Base-by-base conservation (phyloP, 768 basidiomycete species). In the Scleroderma bovista region DNA sequence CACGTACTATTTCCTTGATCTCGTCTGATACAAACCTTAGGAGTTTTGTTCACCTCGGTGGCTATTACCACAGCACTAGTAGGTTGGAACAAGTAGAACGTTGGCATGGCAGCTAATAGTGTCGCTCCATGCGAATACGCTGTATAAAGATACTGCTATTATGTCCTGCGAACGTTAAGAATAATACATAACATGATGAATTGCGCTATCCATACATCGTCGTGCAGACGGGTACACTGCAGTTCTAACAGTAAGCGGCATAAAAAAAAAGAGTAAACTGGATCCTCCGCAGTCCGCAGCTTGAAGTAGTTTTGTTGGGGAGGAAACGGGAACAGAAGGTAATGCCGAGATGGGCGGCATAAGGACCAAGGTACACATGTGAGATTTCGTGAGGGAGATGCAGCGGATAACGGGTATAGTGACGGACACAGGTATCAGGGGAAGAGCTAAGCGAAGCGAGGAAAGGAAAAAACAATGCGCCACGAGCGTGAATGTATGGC, bases 331-430 rank as follows among this genome's bases (percentile, higher is more conserved):
- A 43, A 50, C 52, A 49, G 51, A 51, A 51, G 52, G 58, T 16
- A 15, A 37, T 50, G 40, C 17, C 47, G 51, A 48, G 57, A 57
- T 55, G 60, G 48, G 48, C 48, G 54, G 56, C 42, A 52, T 56
- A 53, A 19, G 43, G 45, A 44, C 57, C 63, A 23, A 8, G 22
- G 22, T 42, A 19, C 31, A 16, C 26, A 26, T 26, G 22, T 16
- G 31, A n/a, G 49, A 44, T 64, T 64, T 60, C n/a, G n/a, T n/a
- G n/a, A n/a, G 63, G 29, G 58, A 62, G 61, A 54, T 53, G 60
- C 20, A 51, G 43, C n/a, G n/a, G n/a, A n/a, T n/a, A n/a, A 57
- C 56, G 61, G 63, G 63, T 65, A 65, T 65, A 61, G n/a, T 33
- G 48, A 51, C 46, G 61, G 34, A 51, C 61, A 63, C 55, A 65